These are phyloP conservation scores for Melocanna baccifera DNA, from an alignment of 176 grass and related monocot genomes.

Conservation along the genomic window DNA sequence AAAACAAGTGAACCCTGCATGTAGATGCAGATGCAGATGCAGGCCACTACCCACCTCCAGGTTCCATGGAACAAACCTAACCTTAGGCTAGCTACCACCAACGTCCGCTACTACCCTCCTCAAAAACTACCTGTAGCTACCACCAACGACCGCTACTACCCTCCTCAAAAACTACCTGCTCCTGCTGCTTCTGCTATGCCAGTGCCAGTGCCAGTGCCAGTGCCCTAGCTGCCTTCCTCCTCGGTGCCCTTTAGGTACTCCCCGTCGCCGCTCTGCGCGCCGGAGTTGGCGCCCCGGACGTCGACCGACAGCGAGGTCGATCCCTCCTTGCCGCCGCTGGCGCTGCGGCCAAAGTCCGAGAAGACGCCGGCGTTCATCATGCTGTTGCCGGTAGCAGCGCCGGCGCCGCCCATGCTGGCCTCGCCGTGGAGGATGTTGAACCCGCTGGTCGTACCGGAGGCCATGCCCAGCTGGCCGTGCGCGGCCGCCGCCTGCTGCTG, in stretches of 20 bases:
- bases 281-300: constrained; percentile 47
- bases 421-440: constrained; percentile 92
- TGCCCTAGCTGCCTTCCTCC: constrained; percentile 61
- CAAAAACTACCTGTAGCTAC: constrained; percentile 26
- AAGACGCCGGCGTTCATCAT: constrained; percentile 72
- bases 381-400: constrained; percentile 34
- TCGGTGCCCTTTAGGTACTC: constrained; percentile 88
- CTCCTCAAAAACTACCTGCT: constrained; percentile 30
- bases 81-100: background rate
- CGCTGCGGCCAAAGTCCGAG: constrained; percentile 55
- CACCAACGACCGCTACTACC: constrained; percentile 6
- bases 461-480: constrained; percentile 65
- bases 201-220: background rate
- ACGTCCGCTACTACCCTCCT: constrained; percentile 16
- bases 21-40: constrained; percentile 20
- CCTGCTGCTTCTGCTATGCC: background rate
- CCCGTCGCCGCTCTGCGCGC: constrained; percentile 57
- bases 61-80: constrained; percentile 38
- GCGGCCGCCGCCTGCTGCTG: constrained; percentile 58
- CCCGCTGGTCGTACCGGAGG: constrained; percentile 52
- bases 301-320: constrained; percentile 56
- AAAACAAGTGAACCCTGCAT: constrained; percentile 50
- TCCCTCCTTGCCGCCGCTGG: constrained; percentile 46
- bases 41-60: constrained; percentile 51
- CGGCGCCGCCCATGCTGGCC: constrained; percentile 62